A percentile compares a stretch with the other conserved stretches of the same genome.
Evolutionary conservation across 1,284 basidiomycete species (phyloP).

Genomic region (Trichosporon coremiiforme): DNA sequence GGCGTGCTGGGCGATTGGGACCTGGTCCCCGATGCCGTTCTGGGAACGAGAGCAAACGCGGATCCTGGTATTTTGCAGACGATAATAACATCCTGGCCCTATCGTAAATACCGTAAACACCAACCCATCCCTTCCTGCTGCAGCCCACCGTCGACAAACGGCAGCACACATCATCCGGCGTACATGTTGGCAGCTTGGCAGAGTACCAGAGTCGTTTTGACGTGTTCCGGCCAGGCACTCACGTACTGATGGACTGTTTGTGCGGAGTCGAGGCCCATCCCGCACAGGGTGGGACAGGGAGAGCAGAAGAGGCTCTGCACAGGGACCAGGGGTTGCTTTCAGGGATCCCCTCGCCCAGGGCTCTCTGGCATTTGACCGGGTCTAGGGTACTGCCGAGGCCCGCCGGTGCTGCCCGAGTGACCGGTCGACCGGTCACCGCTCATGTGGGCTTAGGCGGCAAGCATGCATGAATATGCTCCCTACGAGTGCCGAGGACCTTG

Average conservation of each 20-base stretch:
- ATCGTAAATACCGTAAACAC: neutral
- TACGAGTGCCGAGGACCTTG: too few relatives aligned
- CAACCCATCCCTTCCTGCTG: neutral
- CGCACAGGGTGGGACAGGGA: constrained; percentile 10
- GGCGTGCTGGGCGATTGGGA: neutral
- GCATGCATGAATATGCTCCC: too few relatives aligned
- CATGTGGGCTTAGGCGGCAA: too few relatives aligned
- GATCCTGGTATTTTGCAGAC: too few relatives aligned
- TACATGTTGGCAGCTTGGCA: too few relatives aligned
- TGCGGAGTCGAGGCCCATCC: constrained; percentile 19
- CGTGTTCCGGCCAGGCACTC: constrained; percentile 18
- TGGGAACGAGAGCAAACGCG: constrained; percentile 4
- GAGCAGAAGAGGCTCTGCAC: neutral
- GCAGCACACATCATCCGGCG: neutral
- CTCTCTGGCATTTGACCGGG: neutral
- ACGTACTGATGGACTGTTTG: neutral
- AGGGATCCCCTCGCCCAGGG: neutral
- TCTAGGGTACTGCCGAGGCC: neutral
- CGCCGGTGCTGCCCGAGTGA: neutral
- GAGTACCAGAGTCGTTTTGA: neutral
- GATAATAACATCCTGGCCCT: neutral
- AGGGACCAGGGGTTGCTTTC: neutral
- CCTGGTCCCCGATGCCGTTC: constrained; percentile 3
- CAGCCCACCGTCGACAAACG: neutral
- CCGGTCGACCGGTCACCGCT: too few relatives aligned